These are phyloP conservation scores for Perilla frutescens DNA, from an alignment of 257 asterid genomes.

Conservation along the genomic window DNA sequence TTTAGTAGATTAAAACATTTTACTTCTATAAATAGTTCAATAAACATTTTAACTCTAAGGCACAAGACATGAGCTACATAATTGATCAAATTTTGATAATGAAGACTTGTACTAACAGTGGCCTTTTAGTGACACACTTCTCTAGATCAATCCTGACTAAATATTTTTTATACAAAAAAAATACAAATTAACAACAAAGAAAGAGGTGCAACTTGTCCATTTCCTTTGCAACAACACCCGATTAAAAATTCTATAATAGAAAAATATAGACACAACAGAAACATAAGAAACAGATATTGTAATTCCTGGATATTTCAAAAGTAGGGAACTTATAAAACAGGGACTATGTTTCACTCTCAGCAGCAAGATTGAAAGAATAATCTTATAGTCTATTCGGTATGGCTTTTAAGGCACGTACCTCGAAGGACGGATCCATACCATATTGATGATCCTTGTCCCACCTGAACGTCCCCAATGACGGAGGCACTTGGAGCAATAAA, in stretches of 20 bases:
- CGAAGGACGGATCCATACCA: conserved; percentile 91
- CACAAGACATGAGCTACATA: neutral
- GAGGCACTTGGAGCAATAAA: conserved; percentile 91
- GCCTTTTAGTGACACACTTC: neutral
- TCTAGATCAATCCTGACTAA: conserved; percentile 5
- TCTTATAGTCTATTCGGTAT: neutral
- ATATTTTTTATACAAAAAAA: conserved; percentile 10
- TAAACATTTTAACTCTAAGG: neutral
- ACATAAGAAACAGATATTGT: neutral
- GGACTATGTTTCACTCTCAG: conserved; percentile 13
- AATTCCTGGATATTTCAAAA: neutral
- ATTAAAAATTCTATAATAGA: neutral
- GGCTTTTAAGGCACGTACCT: conserved; percentile 48
- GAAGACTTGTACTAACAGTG: neutral
- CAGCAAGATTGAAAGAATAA: conserved; percentile 7
- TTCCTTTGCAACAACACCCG: neutral
- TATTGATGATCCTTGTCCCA: conserved; percentile 76
- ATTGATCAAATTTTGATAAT: neutral
- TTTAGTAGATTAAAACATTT: neutral
- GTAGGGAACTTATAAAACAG: conserved; percentile 6
- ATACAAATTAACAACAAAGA: neutral
- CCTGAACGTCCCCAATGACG: conserved; percentile 75
- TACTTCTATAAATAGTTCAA: neutral
- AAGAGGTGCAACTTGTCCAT: neutral
- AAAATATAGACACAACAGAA: neutral